Percentiles rank a stretch among this genome's conserved stretches.
These are phyloP conservation scores for Scytalidium lignicola DNA, from an alignment of 2,329 filamentous ascomycete genomes.

Conservation along the genomic window DNA sequence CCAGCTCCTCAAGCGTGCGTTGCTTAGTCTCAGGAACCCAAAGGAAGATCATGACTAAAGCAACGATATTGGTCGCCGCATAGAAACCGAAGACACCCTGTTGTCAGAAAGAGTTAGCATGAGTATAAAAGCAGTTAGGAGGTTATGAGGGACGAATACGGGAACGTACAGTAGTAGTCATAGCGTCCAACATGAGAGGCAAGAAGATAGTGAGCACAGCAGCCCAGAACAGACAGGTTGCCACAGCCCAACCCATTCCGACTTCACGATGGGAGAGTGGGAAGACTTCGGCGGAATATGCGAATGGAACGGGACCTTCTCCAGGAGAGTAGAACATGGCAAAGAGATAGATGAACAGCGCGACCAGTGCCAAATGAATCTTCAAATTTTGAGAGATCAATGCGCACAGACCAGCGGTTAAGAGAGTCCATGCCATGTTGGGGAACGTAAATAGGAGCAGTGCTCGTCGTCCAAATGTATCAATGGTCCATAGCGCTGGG, in stretches of 20 bases:
- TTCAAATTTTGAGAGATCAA: conserved; percentile 33
- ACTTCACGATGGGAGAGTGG: conserved; percentile 66
- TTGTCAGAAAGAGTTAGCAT: background rate
- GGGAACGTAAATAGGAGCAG: conserved; percentile 60
- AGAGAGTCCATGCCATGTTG: conserved; percentile 58
- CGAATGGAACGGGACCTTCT: conserved; percentile 65
- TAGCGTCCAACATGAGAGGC: conserved; percentile 35
- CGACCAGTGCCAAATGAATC: conserved; percentile 46
- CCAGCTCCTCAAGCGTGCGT: conserved; percentile 21
- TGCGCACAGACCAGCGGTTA: conserved; percentile 52
- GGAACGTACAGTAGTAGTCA: conserved; percentile 10
- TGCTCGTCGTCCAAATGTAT: conserved; percentile 56
- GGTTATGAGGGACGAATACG: background rate
- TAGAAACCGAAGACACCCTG: conserved; percentile 47
- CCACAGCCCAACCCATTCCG: conserved; percentile 66
- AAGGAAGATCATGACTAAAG: conserved; percentile 50
- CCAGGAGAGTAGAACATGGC: conserved; percentile 58
- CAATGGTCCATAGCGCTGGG: conserved; percentile 60
- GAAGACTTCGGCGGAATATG: conserved; percentile 65
- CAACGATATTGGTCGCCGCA: conserved; percentile 46
- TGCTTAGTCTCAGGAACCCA: conserved; percentile 51
- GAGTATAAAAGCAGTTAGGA: background rate
- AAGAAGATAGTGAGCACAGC: conserved; percentile 51
- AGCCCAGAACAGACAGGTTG: conserved; percentile 57
- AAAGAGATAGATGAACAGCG: conserved; percentile 57